Percentiles rank a stretch among this genome's conserved stretches.
Evolutionary conservation across 1,139 yeast genomes (phyloP).

Genomic region (Hanseniaspora uvarum): DNA sequence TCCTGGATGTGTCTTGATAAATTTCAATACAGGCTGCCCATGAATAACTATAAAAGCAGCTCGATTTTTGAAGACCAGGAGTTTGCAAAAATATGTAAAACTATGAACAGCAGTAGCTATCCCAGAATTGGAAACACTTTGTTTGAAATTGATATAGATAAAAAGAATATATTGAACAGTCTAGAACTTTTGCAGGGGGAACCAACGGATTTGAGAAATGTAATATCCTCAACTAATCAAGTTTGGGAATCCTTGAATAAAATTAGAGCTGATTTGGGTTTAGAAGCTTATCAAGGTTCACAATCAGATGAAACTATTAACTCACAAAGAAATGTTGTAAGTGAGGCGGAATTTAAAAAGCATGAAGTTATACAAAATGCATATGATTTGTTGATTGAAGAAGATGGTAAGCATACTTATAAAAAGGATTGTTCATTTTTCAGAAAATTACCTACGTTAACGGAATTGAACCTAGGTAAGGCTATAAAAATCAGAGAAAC

Average conservation of each 20-base stretch:
- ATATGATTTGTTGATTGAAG: slow-evolving; percentile 2
- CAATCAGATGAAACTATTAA: not conserved
- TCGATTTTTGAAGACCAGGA: slow-evolving; percentile 24
- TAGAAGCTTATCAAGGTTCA: not conserved
- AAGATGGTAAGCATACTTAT: not conserved
- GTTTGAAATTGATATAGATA: slow-evolving; percentile 59
- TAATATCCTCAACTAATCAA: slow-evolving; percentile 49
- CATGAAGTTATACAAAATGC: slow-evolving; percentile 9
- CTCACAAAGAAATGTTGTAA: no score
- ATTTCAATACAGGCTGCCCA: slow-evolving; percentile 33
- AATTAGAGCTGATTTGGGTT: slow-evolving; percentile 39
- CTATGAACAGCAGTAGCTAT: slow-evolving; percentile 26
- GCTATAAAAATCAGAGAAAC: slow-evolving; percentile 11
- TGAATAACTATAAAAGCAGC: slow-evolving; percentile 28
- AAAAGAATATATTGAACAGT: slow-evolving; percentile 47
- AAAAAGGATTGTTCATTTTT: not conserved
- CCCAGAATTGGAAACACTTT: slow-evolving; percentile 51
- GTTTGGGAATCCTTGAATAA: slow-evolving; percentile 51
- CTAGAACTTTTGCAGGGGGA: slow-evolving; percentile 37
- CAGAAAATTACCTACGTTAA: not conserved
- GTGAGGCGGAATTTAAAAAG: not conserved
- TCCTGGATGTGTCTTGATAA: slow-evolving; percentile 49
- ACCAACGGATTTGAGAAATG: slow-evolving; percentile 33
- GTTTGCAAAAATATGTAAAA: slow-evolving; percentile 20
- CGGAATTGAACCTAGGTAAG: slow-evolving; percentile 25